Evolutionary conservation across 192 early-diverging fungal genomes (phyloP).

Genomic region (Geranomyces michiganensis): DNA sequence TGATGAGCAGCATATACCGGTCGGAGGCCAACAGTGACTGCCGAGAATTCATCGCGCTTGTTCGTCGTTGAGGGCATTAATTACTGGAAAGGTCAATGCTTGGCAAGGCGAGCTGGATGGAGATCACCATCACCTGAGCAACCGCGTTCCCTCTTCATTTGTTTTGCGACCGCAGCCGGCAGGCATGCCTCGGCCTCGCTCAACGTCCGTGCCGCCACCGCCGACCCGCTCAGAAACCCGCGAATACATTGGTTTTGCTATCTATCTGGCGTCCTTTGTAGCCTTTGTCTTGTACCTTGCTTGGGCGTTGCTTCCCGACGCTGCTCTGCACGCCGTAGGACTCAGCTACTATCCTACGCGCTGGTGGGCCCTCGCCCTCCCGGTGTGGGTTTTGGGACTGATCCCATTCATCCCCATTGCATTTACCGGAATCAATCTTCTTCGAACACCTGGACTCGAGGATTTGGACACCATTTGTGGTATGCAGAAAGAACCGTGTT

Average conservation of each 20-base stretch:
- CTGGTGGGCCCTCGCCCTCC: conserved; percentile 83
- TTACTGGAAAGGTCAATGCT: too few relatives aligned
- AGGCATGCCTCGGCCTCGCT: too few relatives aligned
- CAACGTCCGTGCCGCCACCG: not conserved
- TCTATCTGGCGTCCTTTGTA: conserved; percentile 79
- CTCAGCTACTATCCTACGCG: conserved; percentile 86
- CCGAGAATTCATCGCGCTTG: too few relatives aligned
- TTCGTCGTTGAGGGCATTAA: too few relatives aligned
- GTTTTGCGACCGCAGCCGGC: too few relatives aligned
- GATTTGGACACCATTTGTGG: conserved; percentile 77
- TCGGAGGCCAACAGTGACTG: too few relatives aligned
- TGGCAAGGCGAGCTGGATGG: too few relatives aligned
- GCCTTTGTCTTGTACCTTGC: conserved; percentile 55
- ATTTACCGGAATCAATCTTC: conserved; percentile 77
- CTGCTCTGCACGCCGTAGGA: conserved; percentile 66
- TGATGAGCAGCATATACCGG: too few relatives aligned
- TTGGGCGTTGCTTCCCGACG: conserved; percentile 85
- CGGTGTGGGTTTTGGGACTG: conserved; percentile 74
- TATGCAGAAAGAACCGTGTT: conserved; percentile 5
- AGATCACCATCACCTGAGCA: too few relatives aligned
- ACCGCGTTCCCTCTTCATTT: too few relatives aligned
- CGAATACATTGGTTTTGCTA: conserved; percentile 88
- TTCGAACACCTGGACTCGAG: conserved; percentile 74
- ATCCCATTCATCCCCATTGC: conserved; percentile 75
- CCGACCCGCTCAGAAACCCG: conserved; percentile 18